Conservation (phyloP, 1,284 basidiomycete genomes). For the Lignosus rhinocerotis region DNA sequence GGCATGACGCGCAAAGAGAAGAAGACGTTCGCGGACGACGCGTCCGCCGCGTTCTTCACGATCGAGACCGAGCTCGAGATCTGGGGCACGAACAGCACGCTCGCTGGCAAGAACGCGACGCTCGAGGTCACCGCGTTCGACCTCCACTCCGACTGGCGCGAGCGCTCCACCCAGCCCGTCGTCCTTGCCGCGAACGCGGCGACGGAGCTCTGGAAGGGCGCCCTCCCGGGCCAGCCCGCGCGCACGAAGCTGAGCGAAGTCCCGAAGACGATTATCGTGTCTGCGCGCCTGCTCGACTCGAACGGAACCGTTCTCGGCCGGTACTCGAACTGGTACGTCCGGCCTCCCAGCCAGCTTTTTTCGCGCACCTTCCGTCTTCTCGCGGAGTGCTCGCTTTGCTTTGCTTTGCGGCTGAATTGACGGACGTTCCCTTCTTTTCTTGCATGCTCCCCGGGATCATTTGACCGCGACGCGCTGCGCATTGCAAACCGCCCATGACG, state of each 20-base stretch:
- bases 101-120: constrained; percentile 53
- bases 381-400: neutral
- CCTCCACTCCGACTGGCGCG: constrained; percentile 58
- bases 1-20: constrained; percentile 80
- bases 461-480: neutral
- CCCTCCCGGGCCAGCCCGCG: constrained; percentile 66
- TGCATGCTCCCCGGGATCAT: neutral
- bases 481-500: neutral
- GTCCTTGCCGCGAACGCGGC: constrained; percentile 73
- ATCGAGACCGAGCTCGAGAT: constrained; percentile 72
- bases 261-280: constrained; percentile 72
- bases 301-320: constrained; percentile 66
- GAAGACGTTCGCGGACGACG: constrained; percentile 56
- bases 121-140: constrained; percentile 76
- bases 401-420: neutral
- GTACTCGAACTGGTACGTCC: constrained; percentile 72
- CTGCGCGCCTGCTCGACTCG: constrained; percentile 67
- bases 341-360: neutral
- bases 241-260: constrained; percentile 68
- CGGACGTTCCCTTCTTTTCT: neutral
- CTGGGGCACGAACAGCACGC: constrained; percentile 83
- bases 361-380: too few species aligned
- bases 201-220: constrained; percentile 76
- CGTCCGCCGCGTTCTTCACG: constrained; percentile 63
- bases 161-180: constrained; percentile 52